phyloP scores from a whole-genome alignment of 1,284 basidiomycete genomes.

The Sanghuangporus weigelae region DNA sequence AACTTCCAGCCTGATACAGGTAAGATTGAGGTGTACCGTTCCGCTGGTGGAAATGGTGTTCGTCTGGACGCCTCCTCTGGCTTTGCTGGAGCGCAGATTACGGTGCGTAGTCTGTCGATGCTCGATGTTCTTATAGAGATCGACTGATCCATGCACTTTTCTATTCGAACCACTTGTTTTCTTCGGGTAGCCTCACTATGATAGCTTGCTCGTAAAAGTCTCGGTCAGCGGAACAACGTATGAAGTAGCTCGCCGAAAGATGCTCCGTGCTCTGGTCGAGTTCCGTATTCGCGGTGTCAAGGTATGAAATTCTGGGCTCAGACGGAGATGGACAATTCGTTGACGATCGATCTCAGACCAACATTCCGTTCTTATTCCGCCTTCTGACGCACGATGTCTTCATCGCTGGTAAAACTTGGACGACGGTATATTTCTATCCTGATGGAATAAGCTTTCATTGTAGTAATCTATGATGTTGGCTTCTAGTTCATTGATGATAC shows the following conservation, averaged over 20 bases:
- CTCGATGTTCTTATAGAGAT: neutral
- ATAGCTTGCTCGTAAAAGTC: constrained; percentile 96
- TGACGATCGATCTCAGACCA: constrained; percentile 55
- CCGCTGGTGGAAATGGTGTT: constrained; percentile 98
- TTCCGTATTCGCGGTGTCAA: constrained; percentile 99
- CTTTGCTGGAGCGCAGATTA: constrained; percentile 99
- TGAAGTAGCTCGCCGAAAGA: constrained; percentile 97
- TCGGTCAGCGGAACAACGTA: constrained; percentile 96
- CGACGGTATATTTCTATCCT: constrained; percentile 57
- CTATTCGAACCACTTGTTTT: neutral
- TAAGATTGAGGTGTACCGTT: constrained; percentile 98
- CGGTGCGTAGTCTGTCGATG: constrained; percentile 43
- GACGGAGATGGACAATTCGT: neutral
- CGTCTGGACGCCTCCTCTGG: constrained; percentile 96
- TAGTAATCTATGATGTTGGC: constrained; percentile 12
- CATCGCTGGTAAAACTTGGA: constrained; percentile 97
- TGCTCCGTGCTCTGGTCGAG: constrained; percentile 97
- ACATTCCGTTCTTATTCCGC: constrained; percentile 99
- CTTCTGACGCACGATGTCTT: constrained; percentile 98
- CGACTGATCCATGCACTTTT: neutral
- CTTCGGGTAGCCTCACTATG: constrained; percentile 81
- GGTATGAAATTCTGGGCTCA: constrained; percentile 34
- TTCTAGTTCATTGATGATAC: constrained; percentile 97
- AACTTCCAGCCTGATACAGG: constrained; percentile 98
- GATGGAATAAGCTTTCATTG: neutral